phyloP scores from a whole-genome alignment of 1,139 yeast species.

The Hemisphaericaspora xylofermentans region DNA sequence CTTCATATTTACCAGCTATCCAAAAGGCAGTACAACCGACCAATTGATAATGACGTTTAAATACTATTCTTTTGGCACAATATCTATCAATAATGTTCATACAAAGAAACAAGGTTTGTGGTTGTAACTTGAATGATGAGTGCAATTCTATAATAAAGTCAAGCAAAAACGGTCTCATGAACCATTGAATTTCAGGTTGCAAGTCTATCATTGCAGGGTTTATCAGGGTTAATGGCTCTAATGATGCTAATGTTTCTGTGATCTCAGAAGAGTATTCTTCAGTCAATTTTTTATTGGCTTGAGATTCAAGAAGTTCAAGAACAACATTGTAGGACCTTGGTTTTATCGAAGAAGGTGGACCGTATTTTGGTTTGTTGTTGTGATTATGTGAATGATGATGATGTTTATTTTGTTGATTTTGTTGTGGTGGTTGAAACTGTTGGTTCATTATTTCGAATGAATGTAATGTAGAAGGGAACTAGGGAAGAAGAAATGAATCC shows the following conservation, averaged over 20 bases:
- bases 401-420: no score
- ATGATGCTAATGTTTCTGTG: constrained; percentile 26
- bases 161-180: constrained; percentile 83
- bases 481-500: no score
- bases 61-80: constrained; percentile 88
- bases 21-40: constrained; percentile 93
- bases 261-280: constrained; percentile 42
- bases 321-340: constrained; percentile 40
- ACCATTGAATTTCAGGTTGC: constrained; percentile 93
- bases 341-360: constrained; percentile 44
- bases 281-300: constrained; percentile 40
- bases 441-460: constrained; percentile 2
- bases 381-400: no score
- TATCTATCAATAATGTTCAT: constrained; percentile 85
- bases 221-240: constrained; percentile 32
- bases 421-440: neutral
- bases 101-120: constrained; percentile 78
- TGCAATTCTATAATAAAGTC: constrained; percentile 86
- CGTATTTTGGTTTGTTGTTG: constrained; percentile 25
- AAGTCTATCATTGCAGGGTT: constrained; percentile 75
- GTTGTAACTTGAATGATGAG: constrained; percentile 68
- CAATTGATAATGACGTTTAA: constrained; percentile 86
- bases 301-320: constrained; percentile 49
- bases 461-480: no score
- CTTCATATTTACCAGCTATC: constrained; percentile 94